Conservation (phyloP, 2,329 filamentous ascomycete species). For the Aspergillus ochraceus region DNA sequence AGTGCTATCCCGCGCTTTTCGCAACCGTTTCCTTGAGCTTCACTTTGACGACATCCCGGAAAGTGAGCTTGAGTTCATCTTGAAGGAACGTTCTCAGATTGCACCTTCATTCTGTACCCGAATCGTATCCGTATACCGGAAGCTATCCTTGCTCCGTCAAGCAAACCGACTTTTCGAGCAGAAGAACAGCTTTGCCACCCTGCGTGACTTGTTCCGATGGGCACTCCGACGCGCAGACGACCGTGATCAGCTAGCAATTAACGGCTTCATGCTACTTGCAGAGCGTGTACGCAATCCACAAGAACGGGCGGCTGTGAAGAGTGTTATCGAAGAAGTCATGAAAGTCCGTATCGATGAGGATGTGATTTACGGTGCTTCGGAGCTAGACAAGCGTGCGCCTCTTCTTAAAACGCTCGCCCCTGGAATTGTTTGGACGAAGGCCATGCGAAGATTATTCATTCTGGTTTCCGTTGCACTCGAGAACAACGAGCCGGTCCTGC, state of each 20-base stretch:
- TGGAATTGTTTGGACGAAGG: slow-evolving; percentile 84
- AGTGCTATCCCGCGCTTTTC: slow-evolving; percentile 86
- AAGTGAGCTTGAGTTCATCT: slow-evolving; percentile 85
- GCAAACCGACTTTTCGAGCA: slow-evolving; percentile 92
- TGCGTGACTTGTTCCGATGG: slow-evolving; percentile 96
- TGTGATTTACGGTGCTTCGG: slow-evolving; percentile 66
- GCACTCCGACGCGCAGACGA: slow-evolving; percentile 81
- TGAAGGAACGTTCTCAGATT: slow-evolving; percentile 84
- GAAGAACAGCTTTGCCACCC: slow-evolving; percentile 93
- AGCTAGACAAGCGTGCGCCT: slow-evolving; percentile 57
- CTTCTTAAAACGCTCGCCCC: slow-evolving; percentile 36
- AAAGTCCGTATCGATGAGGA: slow-evolving; percentile 77
- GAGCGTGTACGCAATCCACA: slow-evolving; percentile 91
- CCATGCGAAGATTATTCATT: slow-evolving; percentile 88
- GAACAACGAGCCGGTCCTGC: slow-evolving; percentile 89
- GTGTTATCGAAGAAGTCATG: slow-evolving; percentile 86
- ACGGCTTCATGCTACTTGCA: slow-evolving; percentile 94
- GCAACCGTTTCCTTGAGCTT: slow-evolving; percentile 93
- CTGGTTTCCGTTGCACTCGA: slow-evolving; percentile 82
- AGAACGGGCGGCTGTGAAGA: slow-evolving; percentile 80
- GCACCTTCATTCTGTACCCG: slow-evolving; percentile 87
- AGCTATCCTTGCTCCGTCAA: slow-evolving; percentile 85
- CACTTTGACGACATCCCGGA: slow-evolving; percentile 99
- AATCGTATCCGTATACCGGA: slow-evolving; percentile 92
- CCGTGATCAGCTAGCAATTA: slow-evolving; percentile 81